Percentiles rank a stretch among this genome's conserved stretches.
phyloP scores from a whole-genome alignment of 805 yeast genomes.

The Candida ipomoeae region DNA sequence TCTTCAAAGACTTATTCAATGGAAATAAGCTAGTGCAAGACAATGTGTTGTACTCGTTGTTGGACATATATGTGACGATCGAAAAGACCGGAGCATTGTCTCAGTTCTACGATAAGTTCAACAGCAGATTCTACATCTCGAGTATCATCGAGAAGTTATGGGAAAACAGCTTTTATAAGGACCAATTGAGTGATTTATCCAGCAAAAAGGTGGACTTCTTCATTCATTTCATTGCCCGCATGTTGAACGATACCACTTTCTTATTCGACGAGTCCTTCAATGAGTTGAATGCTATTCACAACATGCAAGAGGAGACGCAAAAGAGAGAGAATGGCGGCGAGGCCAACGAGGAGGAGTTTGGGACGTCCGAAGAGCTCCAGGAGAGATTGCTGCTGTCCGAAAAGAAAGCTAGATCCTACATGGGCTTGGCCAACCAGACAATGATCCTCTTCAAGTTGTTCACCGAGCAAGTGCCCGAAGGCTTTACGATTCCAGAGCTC shows the following conservation, averaged over 20 bases:
- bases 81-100: slow-evolving; percentile 95
- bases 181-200: slow-evolving; percentile 67
- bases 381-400: slow-evolving; percentile 60
- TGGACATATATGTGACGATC: slow-evolving; percentile 89
- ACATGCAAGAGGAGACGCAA: slow-evolving; percentile 61
- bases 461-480: slow-evolving; percentile 79
- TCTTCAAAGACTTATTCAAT: slow-evolving; percentile 62
- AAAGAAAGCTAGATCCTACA: slow-evolving; percentile 71
- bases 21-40: slow-evolving; percentile 57
- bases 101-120: slow-evolving; percentile 95
- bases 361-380: slow-evolving; percentile 58
- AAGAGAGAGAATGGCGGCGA: slow-evolving; percentile 37
- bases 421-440: slow-evolving; percentile 80
- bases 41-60: slow-evolving; percentile 72
- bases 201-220: slow-evolving; percentile 73
- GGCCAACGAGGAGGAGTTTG: slow-evolving; percentile 38
- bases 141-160: slow-evolving; percentile 79
- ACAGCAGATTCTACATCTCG: slow-evolving; percentile 82
- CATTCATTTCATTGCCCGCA: slow-evolving; percentile 86
- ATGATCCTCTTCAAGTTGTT: slow-evolving; percentile 74
- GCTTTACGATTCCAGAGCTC: slow-evolving; percentile 83
- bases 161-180: slow-evolving; percentile 64
- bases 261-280: slow-evolving; percentile 85
- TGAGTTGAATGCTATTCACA: slow-evolving; percentile 73
- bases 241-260: slow-evolving; percentile 92